phyloP scores from a whole-genome alignment of 495 filamentous ascomycete species.

The Annulohypoxylon stygium region DNA sequence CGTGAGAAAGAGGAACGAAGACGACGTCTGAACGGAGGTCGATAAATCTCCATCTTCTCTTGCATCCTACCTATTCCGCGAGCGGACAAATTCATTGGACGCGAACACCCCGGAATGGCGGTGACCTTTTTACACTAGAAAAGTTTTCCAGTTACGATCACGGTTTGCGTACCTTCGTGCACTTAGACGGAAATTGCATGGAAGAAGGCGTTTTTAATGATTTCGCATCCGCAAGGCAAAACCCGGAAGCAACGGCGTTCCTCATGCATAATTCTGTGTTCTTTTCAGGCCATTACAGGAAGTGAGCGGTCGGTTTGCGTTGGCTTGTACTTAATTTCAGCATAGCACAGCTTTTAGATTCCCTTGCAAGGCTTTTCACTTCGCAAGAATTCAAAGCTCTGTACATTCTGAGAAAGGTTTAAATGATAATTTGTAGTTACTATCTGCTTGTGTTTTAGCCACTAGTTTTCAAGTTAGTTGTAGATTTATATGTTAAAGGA shows the following conservation, averaged over 20 bases:
- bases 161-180: constrained; percentile 38
- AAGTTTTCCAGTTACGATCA: constrained; percentile 19
- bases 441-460: not conserved
- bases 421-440: constrained; percentile 28
- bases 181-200: constrained; percentile 46
- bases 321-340: constrained; percentile 15
- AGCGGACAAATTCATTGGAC: constrained; percentile 1
- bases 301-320: constrained; percentile 1
- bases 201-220: constrained; percentile 40
- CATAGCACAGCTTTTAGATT: constrained; percentile 16
- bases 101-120: constrained; percentile 1
- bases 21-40: constrained; percentile 44
- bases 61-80: not conserved
- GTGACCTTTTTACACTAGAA: constrained; percentile 1
- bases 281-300: not conserved
- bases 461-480: not conserved
- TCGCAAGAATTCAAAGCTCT: constrained; percentile 3
- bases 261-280: constrained; percentile 26
- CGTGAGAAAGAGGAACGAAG: constrained; percentile 62
- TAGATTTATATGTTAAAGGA: not conserved
- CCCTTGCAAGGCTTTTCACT: not conserved
- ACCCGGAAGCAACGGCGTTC: constrained; percentile 39
- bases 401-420: constrained; percentile 27
- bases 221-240: constrained; percentile 19
- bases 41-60: constrained; percentile 29